Conservation (phyloP, 176 grass and related monocot species). For the Elaeis guineensis region DNA sequence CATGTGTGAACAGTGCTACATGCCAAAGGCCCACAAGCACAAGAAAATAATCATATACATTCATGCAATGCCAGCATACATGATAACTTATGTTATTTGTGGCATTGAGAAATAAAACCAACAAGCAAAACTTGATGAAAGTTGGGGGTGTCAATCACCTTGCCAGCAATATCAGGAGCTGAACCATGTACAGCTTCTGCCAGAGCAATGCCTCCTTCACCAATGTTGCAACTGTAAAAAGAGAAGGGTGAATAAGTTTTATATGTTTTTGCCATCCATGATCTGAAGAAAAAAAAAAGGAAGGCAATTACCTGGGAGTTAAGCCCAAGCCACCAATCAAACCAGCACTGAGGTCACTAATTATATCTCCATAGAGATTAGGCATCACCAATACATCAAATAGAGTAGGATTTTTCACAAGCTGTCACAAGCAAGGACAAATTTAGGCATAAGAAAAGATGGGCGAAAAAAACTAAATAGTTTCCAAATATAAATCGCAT, state of each 20-base stretch:
- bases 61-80: too few species aligned
- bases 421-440: slow-evolving; percentile 36
- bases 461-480: neutral
- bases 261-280: too few species aligned
- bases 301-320: slow-evolving; percentile 68
- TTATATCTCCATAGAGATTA: slow-evolving; percentile 97
- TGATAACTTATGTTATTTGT: too few species aligned
- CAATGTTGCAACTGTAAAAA: slow-evolving; percentile 73
- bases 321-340: slow-evolving; percentile 87
- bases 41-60: too few species aligned
- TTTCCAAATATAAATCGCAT: neutral
- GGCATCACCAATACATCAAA: slow-evolving; percentile 99
- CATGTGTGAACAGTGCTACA: too few species aligned
- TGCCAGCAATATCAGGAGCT: slow-evolving; percentile 96
- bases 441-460: neutral
- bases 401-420: slow-evolving; percentile 78
- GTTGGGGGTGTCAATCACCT: slow-evolving; percentile 26
- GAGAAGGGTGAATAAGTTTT: neutral
- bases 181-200: slow-evolving; percentile 98
- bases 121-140: slow-evolving; percentile 2
- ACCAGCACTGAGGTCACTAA: slow-evolving; percentile 94
- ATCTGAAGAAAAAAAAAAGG: too few species aligned
- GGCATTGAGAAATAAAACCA: neutral
- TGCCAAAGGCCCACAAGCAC: too few species aligned
- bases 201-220: slow-evolving; percentile 88